Percentiles rank a stretch among this genome's conserved stretches.
phyloP scores from a whole-genome alignment of 345 rosid species.

The Crucihimalaya himalaica region DNA sequence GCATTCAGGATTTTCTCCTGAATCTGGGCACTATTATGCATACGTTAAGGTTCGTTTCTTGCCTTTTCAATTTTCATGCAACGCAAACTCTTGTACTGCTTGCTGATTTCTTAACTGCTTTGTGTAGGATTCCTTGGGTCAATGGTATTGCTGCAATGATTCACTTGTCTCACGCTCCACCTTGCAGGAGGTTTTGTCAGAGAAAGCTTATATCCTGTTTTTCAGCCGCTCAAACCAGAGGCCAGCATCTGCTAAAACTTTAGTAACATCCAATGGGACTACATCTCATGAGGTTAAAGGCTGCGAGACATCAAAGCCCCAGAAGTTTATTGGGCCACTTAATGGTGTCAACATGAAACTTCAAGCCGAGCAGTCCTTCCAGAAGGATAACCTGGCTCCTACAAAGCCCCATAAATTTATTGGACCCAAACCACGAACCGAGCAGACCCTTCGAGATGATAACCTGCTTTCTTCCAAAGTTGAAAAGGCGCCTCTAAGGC shows the following conservation, averaged over 20 bases:
- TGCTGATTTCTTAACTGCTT: conserved; percentile 32
- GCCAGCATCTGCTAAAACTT: conserved; percentile 48
- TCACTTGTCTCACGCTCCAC: conserved; percentile 70
- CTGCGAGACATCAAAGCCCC: conserved; percentile 47
- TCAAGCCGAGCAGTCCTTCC: conserved; percentile 44
- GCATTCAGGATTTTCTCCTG: conserved; percentile 86
- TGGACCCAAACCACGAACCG: conserved; percentile 46
- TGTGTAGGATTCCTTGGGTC: conserved; percentile 76
- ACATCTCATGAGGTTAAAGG: conserved; percentile 57
- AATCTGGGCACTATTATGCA: conserved; percentile 97
- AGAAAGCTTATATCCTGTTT: conserved; percentile 92
- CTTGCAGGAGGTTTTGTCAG: conserved; percentile 85
- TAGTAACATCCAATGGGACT: conserved; percentile 55
- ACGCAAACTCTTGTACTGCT: conserved; percentile 15
- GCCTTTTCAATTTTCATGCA: conserved; percentile 8
- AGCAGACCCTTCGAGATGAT: conserved; percentile 42
- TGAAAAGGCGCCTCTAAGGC: conserved; percentile 57
- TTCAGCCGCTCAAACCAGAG: conserved; percentile 75
- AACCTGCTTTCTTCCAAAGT: conserved; percentile 46
- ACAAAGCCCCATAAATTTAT: conserved; percentile 46
- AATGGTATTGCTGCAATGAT: conserved; percentile 98
- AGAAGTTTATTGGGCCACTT: conserved; percentile 41
- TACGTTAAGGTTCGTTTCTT: conserved; percentile 70
- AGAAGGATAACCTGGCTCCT: conserved; percentile 42
- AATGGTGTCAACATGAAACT: conserved; percentile 45